Evolutionary conservation across 2,329 filamentous ascomycete genomes (phyloP), one percentile per base, ranked within the genome.

Genomic region (Claviceps monticola): DNA sequence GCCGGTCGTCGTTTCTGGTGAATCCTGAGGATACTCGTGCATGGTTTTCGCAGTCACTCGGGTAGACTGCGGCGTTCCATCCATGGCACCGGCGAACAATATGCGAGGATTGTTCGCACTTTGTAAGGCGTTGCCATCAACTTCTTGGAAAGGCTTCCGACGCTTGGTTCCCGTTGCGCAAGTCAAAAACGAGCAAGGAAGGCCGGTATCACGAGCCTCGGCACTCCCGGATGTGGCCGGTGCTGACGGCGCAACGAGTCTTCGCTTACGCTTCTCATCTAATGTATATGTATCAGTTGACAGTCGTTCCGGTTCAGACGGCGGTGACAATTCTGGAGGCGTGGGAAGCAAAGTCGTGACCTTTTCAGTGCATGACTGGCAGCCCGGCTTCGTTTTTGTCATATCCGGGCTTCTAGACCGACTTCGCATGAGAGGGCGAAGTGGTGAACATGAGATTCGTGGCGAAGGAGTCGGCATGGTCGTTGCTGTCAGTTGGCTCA

Each of bases 401-500:
- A 16, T 21, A 26, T 50, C 52, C 6, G 38, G 48, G 13, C 39
- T 38, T 23, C n/a, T 36, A 41, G 34, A 46, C 21, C 43, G 50
- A 2, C 19, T 5, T 11, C 3, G 9, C 2, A 9, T n/a, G 2
- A 11, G 16, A 13, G 47, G 44, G 11, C 51, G 50, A 8, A 34
- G 34, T 11, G 53, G 45, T 37, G 53, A 21, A 6, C 17, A 26
- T 43, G 51, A 29, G 9, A 39, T 60, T 39, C 50, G 57, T 19
- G 64, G 66, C 9, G 66, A 69, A 4, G 66, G 63, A 1, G 67
- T 65, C 46, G 61, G 59, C 55, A 63, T 61, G 16, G 66, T 67
- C 1, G 68, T 67, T 42, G 64, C 62, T 1, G 71, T 75, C 38
- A 67, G 63, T 56, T 79, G 75, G 46, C 70, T 78, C 16, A 59